Evolutionary conservation across 2,329 filamentous ascomycete species (phyloP).

Genomic region (Penicillium palitans): DNA sequence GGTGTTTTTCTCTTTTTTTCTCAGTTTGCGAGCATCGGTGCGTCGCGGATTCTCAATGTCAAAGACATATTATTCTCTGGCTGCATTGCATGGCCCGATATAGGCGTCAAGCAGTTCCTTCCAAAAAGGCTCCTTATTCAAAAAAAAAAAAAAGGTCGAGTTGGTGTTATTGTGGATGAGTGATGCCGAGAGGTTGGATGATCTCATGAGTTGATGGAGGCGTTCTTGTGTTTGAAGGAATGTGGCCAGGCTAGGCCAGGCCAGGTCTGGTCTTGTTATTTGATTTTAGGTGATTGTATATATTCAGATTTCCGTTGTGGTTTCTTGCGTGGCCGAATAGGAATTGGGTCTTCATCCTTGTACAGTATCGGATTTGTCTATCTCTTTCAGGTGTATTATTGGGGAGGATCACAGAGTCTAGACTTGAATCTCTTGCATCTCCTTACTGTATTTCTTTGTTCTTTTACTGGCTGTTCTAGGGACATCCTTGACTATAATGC

Average conservation of each 20-base stretch:
- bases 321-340: not conserved
- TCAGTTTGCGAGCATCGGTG: conserved; percentile 11
- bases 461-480: not conserved
- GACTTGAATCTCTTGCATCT: not conserved
- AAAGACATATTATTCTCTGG: not conserved
- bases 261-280: not conserved
- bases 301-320: not conserved
- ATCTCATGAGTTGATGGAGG: conserved; percentile 5
- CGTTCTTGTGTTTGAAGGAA: conserved; percentile 1
- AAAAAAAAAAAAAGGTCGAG: not conserved
- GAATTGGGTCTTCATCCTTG: conserved; percentile 1
- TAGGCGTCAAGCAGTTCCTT: not conserved
- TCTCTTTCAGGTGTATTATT: not conserved
- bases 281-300: not conserved
- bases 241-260: not conserved
- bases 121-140: not conserved
- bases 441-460: not conserved
- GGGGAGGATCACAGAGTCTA: not conserved
- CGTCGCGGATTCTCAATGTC: not conserved
- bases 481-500: not conserved
- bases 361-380: conserved; percentile 2
- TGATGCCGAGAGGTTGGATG: not conserved
- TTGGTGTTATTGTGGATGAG: not conserved
- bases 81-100: not conserved
- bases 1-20: not conserved